phyloP scores from a whole-genome alignment of 2,329 filamentous ascomycete genomes.

The Pseudocercospora crystallina region DNA sequence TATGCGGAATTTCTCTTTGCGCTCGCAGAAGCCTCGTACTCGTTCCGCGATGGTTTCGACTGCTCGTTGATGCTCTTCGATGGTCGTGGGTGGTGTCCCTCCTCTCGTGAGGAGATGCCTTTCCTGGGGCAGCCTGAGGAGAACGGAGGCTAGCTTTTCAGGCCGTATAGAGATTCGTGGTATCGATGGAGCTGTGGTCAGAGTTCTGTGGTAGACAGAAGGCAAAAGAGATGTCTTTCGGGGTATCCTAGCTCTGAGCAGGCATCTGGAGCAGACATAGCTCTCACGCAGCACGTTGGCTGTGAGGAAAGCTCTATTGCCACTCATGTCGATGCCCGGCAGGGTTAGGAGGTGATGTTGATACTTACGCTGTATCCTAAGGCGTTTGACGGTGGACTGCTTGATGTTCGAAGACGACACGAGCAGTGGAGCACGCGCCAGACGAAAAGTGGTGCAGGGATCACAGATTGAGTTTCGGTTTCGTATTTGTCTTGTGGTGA shows the following conservation, averaged over 20 bases:
- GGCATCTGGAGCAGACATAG: not conserved
- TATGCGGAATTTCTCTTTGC: constrained; percentile 65
- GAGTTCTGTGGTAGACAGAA: no score
- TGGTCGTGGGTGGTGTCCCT: constrained; percentile 22
- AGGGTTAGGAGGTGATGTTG: not conserved
- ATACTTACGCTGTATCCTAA: not conserved
- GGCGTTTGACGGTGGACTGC: not conserved
- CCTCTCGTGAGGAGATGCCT: constrained; percentile 15
- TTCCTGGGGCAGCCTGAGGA: not conserved
- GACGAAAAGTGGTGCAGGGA: not conserved
- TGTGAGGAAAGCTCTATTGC: not conserved
- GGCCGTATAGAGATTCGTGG: no score
- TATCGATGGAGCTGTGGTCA: no score
- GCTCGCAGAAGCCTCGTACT: constrained; percentile 52
- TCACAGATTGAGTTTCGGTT: constrained; percentile 1
- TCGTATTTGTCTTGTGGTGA: no score
- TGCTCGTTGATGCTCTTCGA: constrained; percentile 26
- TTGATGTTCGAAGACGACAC: no score
- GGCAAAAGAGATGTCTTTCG: no score
- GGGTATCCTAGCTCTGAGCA: not conserved
- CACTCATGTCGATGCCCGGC: not conserved
- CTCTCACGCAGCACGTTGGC: not conserved
- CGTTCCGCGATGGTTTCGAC: constrained; percentile 48
- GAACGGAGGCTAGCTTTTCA: no score
- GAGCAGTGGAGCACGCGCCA: not conserved